Base-by-base conservation (phyloP, 371 early-diverging fungal species). In the Mucor racemosus region DNA sequence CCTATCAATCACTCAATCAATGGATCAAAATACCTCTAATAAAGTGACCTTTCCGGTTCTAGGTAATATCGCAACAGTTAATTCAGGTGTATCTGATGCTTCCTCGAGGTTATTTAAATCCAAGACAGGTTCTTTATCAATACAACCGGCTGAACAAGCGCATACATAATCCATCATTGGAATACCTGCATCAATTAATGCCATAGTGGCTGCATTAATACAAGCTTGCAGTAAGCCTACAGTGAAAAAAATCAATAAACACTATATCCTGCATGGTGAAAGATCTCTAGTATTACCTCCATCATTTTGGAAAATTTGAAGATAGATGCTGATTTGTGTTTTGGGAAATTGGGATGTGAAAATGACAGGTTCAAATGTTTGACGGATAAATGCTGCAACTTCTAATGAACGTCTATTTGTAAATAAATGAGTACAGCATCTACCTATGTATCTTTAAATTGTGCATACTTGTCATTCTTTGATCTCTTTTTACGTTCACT, bases 161-260 rank as follows among this genome's bases (percentile, higher is more conserved):
- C 90, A 89, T 5, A 97, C 95, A 79, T 94, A 97, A 66, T 98
- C 99, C 10, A 78, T 71, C 96, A 98, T 95, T n/a, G 98, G 92
- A 36, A 98, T 91, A 46, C 99, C 98, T 7, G 99, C 99, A 73
- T 98, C 96, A n/a, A 98, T 90, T 65, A 98, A 74, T 0, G 99
- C 99, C 85, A 98, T 75, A 7, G 95, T 94, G 0, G 96, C 88
- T 4, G 96, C 99, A 78, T 98, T 97, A 61, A 97, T 94, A 63
- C 94, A 95, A 7, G 92, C 80, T 68, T 94, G 94, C 21, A 96
- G 75, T 7, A 83, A 63, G 40, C 84, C 83, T 53, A 31, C 19
- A 21, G 13, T 11, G 5, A 19, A n/a, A 76, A 74, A 64, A 19
- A 34, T 48, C 48, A 48, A 19, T 21, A 17, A 38, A 26, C 14